Evolutionary conservation across 2,329 filamentous ascomycete species (phyloP), one percentile per base, ranked within the genome.

Genomic region (Penicillium sp.): DNA sequence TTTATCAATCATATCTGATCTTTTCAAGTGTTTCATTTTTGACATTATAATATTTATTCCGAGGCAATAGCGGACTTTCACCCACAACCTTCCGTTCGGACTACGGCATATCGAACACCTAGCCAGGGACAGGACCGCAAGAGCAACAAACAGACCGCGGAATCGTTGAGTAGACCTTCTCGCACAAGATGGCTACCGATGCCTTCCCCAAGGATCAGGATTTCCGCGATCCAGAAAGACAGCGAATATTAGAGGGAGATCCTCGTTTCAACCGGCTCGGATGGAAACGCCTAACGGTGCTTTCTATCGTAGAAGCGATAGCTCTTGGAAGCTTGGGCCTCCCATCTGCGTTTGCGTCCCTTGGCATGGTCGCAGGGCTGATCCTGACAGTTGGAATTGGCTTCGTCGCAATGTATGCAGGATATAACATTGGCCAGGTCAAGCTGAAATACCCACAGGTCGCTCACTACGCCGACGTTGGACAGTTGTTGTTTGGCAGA

Each of bases 291-390:
- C 40, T 53, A 3, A 53, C 50, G 5, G 26, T 53, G 8, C 43
- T 53, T 13, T 44, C 50, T n/a, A 53, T 53, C 21, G 50, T 53
- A 3, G 50, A 53, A 27, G 50, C 50, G 4, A 53, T 53, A 15
- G 50, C 50, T 5, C 33, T 53, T 29, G 50, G 50, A 15, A 48
- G 45, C 17, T 34, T 53, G 12, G 50, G 50, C 1, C 33, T 53
- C 3, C 50, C 50, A 3, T 45, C 50, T 46, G 74, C 75, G 6
- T 76, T 78, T 39, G 73, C 74, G 2, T 72, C 66, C 12, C 62
- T 77, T 4, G 75, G 75, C 32, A 76, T 77, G 71, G 68, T 77
- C 8, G 68, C 68, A 7, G 75, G 75, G 48, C 68, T 76, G 15
- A 70, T 77, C 51, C 54, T 73, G 56, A 68, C 65, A 13, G 61